Conservation (phyloP, 179 eudicot species). For the Beta lomatogona region DNA sequence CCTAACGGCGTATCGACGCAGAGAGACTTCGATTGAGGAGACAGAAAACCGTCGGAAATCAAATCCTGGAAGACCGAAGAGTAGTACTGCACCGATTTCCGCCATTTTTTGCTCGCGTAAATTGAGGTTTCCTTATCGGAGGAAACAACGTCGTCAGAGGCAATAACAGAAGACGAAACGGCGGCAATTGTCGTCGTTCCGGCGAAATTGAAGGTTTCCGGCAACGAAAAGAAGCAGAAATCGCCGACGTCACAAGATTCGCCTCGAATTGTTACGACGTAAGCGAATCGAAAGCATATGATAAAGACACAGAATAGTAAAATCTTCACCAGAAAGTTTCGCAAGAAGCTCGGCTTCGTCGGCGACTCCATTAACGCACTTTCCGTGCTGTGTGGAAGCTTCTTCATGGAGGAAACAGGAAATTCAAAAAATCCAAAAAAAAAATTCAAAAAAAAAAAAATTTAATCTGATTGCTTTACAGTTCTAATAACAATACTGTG, state of each 20-base stretch:
- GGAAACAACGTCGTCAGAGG: background rate
- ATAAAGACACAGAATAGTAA: slow-evolving; percentile 59
- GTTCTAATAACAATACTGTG: background rate
- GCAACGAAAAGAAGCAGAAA: slow-evolving; percentile 70
- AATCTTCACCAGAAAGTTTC: slow-evolving; percentile 55
- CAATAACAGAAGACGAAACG: slow-evolving; percentile 11
- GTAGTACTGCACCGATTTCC: slow-evolving; percentile 51
- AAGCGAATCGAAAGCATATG: slow-evolving; percentile 68
- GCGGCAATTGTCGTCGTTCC: slow-evolving; percentile 21
- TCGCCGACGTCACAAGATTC: slow-evolving; percentile 59
- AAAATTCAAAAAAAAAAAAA: background rate
- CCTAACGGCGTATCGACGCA: slow-evolving; percentile 56
- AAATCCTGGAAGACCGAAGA: slow-evolving; percentile 70
- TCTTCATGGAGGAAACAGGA: slow-evolving; percentile 15
- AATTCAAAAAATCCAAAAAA: background rate
- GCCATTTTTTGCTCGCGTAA: slow-evolving; percentile 44
- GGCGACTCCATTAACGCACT: slow-evolving; percentile 28
- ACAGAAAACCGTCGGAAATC: slow-evolving; percentile 58
- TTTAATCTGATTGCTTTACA: background rate
- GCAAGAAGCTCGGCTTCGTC: slow-evolving; percentile 41
- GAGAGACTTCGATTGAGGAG: slow-evolving; percentile 51
- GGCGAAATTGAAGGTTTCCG: slow-evolving; percentile 36
- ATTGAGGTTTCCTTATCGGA: slow-evolving; percentile 24
- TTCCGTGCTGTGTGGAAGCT: slow-evolving; percentile 23
- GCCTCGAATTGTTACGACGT: slow-evolving; percentile 69